Evolutionary conservation across 1,284 basidiomycete species (phyloP), one percentile per base, ranked within the genome.

Genomic region (Flammula alnicola): DNA sequence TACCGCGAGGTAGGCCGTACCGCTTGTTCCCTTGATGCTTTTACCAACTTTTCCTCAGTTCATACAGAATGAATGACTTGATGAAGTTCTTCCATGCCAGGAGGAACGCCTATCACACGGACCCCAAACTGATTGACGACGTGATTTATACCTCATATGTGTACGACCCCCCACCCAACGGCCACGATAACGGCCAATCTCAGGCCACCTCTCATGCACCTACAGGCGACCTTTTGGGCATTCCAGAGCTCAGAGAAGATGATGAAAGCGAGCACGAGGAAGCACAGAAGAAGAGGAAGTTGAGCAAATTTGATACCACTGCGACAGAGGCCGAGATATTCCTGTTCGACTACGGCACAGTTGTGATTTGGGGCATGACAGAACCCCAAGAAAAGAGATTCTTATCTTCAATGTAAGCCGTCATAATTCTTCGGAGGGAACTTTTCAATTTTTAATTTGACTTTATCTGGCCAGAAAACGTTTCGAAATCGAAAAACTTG

Each of bases 291-390:
- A 74, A 69, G 60, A 79, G 75, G 66, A 80, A 78, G 66, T 76
- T 75, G 61, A 83, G 77, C 66, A 85, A 83, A 66, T 86, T 90
- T 63, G 70, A 86, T 60, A 77, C 82, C 33, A 73, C 82, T 42
- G 75, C 84, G 45, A 77, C 81, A 61, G 78, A 91, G 68, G 91
- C 93, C 7, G 93, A 96, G 67, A 88, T 95, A 51, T 98, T 96
- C 70, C 74, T 97, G 57, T 98, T 98, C 72, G 84, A 90, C 57
- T 98, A 97, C 68, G 95, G 95, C 14, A 91, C 88, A 1, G 90
- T 97, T 27, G 95, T 98, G 17, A 91, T 97, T 45, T 98, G 95
- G 95, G 95, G 95, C 20, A 98, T 98, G 95, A 90, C 92, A 9
- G 88, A 95, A 64, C 76, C 83, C 7, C 92, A 98, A 65, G 95